Evolutionary conservation across 352 stramenopile genomes (phyloP).

Genomic region (Pythium apleroticum): DNA sequence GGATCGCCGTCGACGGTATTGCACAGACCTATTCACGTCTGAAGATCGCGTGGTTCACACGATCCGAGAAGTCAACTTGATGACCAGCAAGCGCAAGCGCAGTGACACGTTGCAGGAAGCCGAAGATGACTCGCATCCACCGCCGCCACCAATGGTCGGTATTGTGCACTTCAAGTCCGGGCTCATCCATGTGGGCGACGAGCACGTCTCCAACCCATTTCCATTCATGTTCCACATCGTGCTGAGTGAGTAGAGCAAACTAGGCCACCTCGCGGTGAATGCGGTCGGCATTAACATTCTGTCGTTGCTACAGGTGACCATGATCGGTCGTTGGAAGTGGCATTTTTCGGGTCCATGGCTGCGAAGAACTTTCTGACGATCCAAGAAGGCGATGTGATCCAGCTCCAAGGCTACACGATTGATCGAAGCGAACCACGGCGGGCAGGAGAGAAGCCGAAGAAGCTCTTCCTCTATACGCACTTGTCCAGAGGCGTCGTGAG

Average conservation of each 20-base stretch:
- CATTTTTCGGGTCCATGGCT: constrained; percentile 71
- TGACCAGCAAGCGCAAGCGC: constrained; percentile 17
- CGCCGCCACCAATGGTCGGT: constrained; percentile 43
- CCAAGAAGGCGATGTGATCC: constrained; percentile 61
- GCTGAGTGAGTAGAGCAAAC: constrained; percentile 31
- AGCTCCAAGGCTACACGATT: constrained; percentile 44
- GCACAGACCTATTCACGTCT: constrained; percentile 21
- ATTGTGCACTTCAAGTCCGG: constrained; percentile 59
- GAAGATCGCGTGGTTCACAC: constrained; percentile 17
- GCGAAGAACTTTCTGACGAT: constrained; percentile 53
- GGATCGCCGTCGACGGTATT: constrained; percentile 28
- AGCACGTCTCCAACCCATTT: constrained; percentile 44
- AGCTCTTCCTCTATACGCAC: constrained; percentile 23
- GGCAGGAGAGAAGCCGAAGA: constrained; percentile 11
- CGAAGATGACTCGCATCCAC: neutral
- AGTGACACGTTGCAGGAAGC: neutral
- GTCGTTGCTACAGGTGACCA: constrained; percentile 40
- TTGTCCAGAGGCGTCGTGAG: constrained; percentile 20
- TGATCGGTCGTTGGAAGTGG: constrained; percentile 41
- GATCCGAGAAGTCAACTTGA: constrained; percentile 19
- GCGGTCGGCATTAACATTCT: neutral
- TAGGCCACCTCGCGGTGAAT: too few relatives aligned
- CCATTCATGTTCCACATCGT: constrained; percentile 70
- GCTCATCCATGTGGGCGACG: constrained; percentile 46
- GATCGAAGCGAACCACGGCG: neutral